Conservation (phyloP, 768 basidiomycete genomes). For the Tephrocybe sp. region DNA sequence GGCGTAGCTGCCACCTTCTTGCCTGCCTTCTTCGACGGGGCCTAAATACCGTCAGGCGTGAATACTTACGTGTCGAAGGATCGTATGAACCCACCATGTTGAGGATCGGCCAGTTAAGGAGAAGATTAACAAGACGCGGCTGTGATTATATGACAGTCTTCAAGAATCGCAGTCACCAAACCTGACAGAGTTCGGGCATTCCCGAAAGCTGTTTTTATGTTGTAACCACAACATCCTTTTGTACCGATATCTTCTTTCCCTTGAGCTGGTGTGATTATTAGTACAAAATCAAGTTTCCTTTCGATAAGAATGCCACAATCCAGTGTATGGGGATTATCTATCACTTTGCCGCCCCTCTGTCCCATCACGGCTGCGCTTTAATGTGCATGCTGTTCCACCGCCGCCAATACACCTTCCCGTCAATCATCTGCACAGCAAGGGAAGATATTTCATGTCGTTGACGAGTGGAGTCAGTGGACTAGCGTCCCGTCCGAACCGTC, state of each 20-base stretch:
- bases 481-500: no score
- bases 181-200: conserved; percentile 11
- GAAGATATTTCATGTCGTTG: no score
- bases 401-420: no score
- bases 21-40: conserved; percentile 86
- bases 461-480: no score
- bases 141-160: background rate
- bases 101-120: background rate
- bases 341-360: no score
- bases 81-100: conserved; percentile 16
- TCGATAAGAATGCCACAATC: no score
- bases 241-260: background rate
- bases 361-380: background rate
- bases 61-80: background rate
- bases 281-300: no score
- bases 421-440: no score
- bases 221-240: no score
- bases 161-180: background rate
- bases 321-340: no score
- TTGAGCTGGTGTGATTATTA: no score
- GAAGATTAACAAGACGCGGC: background rate
- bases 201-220: conserved; percentile 1
- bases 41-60: conserved; percentile 40
- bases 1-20: conserved; percentile 71
- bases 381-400: background rate